Evolutionary conservation across 2,329 filamentous ascomycete genomes (phyloP), one percentile per base, ranked within the genome.

Genomic region (Cladobotryum mycophilum): DNA sequence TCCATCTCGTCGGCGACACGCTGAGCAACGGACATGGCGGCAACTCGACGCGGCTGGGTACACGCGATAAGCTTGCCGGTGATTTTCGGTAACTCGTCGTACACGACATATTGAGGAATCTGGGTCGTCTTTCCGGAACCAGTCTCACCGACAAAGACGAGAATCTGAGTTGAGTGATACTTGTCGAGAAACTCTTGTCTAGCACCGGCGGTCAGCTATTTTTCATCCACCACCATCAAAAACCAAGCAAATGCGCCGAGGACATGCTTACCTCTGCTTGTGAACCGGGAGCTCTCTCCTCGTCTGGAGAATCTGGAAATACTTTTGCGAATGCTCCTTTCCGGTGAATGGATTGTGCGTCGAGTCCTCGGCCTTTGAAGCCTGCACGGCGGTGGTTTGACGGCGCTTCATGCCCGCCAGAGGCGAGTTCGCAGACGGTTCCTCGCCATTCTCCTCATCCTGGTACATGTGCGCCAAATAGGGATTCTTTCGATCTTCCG

Each of bases 121-220:
- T 99, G 93, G 0, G 93, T 99, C 4, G 93, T 99, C 76, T 99
- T 99, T 74, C 93, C 93, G 58, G 93, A 99, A 82, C 95, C 93
- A 8, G 93, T 99, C 77, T 99, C 93, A 75, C 93, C 93, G 57
- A 99, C 93, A 64, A 99, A 96, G 62, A 99, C 93, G 54, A 99
- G 83, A 60, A 99, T 96, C 72, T 99, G 93, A 20, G 85, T 89
- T 62, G 86, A 83, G 63, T 99, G 95, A 72, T 95, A 99, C 64
- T 95, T 82, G 64, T 91, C 76, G 53, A 99, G 79, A 66, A 99
- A 99, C 67, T 99, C 93, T 70, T 93, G 83, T 69, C 88, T 88
- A 51, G 46, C 33, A 15, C 18, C 42, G 12, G 25, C 13, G 11
- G 51, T 47, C 15, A 44, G 20, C 15, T 30, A 43, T 43, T 40